Evolutionary conservation across 2,329 filamentous ascomycete genomes (phyloP).

Genomic region (Ophiostoma piceae): DNA sequence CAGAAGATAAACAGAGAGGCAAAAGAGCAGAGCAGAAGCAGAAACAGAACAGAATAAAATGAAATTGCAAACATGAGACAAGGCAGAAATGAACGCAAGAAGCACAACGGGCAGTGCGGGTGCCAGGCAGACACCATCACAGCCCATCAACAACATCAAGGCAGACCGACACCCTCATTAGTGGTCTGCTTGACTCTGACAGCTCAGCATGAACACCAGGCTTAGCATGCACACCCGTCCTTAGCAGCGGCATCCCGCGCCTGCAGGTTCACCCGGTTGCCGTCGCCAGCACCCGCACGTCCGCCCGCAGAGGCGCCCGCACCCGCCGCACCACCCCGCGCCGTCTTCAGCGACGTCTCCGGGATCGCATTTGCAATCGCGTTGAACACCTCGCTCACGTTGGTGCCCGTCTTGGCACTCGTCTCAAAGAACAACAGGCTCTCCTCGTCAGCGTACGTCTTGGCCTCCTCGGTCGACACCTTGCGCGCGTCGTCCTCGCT

Average conservation of each 20-base stretch:
- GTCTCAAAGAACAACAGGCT: constrained; percentile 95
- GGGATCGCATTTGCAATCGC: constrained; percentile 98
- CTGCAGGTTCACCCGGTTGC: constrained; percentile 75
- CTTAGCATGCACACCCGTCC: constrained; percentile 83
- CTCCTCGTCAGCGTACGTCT: constrained; percentile 91
- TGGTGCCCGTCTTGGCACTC: constrained; percentile 90
- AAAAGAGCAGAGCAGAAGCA: too few relatives aligned
- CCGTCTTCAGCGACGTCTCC: constrained; percentile 89
- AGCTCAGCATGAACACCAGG: constrained; percentile 70
- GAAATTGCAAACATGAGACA: neutral
- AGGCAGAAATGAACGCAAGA: neutral
- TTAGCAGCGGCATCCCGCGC: constrained; percentile 70
- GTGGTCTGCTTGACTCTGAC: neutral
- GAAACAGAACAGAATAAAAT: neutral
- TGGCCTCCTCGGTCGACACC: constrained; percentile 84
- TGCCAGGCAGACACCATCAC: neutral
- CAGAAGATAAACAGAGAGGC: neutral
- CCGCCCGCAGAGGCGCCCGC: constrained; percentile 52
- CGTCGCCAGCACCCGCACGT: constrained; percentile 46
- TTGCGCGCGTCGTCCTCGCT: constrained; percentile 69
- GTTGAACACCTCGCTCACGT: constrained; percentile 93
- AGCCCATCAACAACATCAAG: neutral
- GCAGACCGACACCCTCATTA: neutral
- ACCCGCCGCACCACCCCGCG: constrained; percentile 50
- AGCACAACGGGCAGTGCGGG: neutral